Evolutionary conservation across 805 yeast species (phyloP).

Genomic region (Wickerhamiella spandovensis): DNA sequence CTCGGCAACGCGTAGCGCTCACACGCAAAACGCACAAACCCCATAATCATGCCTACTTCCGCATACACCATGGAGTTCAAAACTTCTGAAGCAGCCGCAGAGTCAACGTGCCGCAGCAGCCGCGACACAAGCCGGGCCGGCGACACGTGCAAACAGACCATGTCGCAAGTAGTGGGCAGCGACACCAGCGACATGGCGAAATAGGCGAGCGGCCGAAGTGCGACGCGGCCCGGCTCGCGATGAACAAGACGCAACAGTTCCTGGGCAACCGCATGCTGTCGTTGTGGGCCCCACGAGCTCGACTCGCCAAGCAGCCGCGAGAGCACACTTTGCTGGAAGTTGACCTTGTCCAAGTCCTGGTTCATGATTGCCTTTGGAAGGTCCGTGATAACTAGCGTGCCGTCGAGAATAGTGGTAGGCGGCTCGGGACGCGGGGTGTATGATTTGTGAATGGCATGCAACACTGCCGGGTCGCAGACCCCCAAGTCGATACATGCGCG

Average conservation of each 20-base stretch:
- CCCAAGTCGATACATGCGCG: conserved; percentile 14
- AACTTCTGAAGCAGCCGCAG: neutral
- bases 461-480: conserved; percentile 16
- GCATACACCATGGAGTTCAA: conserved; percentile 20
- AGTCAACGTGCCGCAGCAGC: conserved; percentile 30
- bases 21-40: conserved; percentile 32
- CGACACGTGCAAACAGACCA: conserved; percentile 32
- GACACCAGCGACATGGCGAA: conserved; percentile 38
- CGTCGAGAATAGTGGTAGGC: neutral
- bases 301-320: conserved; percentile 1
- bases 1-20: conserved; percentile 24
- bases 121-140: conserved; percentile 34
- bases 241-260: conserved; percentile 6
- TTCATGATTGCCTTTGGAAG: neutral
- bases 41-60: conserved; percentile 49
- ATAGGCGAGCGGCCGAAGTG: conserved; percentile 7
- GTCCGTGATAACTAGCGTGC: conserved; percentile 1
- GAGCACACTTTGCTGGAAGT: neutral
- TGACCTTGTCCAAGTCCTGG: neutral
- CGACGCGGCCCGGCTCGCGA: neutral
- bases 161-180: conserved; percentile 30
- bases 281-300: conserved; percentile 3
- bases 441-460: conserved; percentile 14
- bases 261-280: conserved; percentile 8
- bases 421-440: conserved; percentile 10